Conservation (phyloP, 192 early-diverging fungal genomes). For the Diversispora epigaea region DNA sequence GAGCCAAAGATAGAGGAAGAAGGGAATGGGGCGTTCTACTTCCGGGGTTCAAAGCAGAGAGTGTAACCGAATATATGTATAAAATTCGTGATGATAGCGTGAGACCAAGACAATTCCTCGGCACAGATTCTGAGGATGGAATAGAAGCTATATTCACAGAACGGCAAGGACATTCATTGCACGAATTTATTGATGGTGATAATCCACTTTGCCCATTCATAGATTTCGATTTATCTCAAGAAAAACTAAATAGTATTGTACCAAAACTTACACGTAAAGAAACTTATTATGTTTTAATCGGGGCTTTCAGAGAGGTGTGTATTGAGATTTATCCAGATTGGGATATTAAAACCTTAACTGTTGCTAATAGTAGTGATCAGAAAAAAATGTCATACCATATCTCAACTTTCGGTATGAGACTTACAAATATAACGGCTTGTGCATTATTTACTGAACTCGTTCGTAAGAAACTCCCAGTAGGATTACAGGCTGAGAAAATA, state of each 20-base stretch:
- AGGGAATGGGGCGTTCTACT: not conserved
- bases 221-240: conserved; percentile 7
- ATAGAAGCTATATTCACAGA: not conserved
- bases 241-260: not conserved
- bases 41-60: not conserved
- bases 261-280: conserved; percentile 11
- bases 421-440: too few species aligned
- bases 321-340: too few species aligned
- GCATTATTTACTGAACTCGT: too few species aligned
- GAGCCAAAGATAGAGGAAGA: too few species aligned
- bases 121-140: not conserved
- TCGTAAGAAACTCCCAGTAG: not conserved
- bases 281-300: not conserved
- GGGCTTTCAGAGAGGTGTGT: too few species aligned
- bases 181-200: conserved; percentile 18
- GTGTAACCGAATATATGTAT: not conserved
- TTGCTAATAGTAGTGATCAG: too few species aligned
- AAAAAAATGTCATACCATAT: too few species aligned
- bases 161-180: not conserved
- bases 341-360: too few species aligned
- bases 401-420: too few species aligned
- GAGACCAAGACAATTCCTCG: not conserved
- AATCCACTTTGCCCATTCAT: conserved; percentile 3
- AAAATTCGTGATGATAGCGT: not conserved
- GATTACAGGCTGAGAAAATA: not conserved